Percentiles rank a stretch among this genome's conserved stretches.
These are phyloP conservation scores for Cyberlindnera xishuangbannaensis DNA, from an alignment of 805 yeast genomes.

Conservation along the genomic window DNA sequence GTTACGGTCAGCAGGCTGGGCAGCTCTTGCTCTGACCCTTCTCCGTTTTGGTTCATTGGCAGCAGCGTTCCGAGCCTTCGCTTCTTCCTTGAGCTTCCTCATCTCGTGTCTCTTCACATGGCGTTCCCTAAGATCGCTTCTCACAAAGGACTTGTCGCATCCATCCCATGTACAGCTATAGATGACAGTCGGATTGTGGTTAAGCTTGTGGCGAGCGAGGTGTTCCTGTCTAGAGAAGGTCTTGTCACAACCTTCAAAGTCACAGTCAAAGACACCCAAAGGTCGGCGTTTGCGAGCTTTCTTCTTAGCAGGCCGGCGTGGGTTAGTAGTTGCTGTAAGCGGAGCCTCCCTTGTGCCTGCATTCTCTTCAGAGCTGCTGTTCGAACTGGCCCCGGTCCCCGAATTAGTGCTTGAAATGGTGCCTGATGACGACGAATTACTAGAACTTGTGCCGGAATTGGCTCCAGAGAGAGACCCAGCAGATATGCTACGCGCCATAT, in stretches of 20 bases:
- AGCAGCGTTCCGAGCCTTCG: constrained; percentile 16
- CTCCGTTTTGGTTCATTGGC: constrained; percentile 12
- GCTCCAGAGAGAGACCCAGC: too few relatives aligned
- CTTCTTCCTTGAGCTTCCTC: constrained; percentile 24
- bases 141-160: constrained; percentile 57
- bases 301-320: constrained; percentile 9
- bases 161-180: constrained; percentile 43
- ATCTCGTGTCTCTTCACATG: constrained; percentile 39
- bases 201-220: constrained; percentile 55
- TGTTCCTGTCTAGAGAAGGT: constrained; percentile 58
- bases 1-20: too few relatives aligned
- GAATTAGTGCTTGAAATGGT: too few relatives aligned
- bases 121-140: constrained; percentile 49
- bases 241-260: constrained; percentile 46
- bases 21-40: constrained; percentile 5
- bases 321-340: too few relatives aligned
- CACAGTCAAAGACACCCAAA: constrained; percentile 34
- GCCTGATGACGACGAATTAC: too few relatives aligned
- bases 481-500: too few relatives aligned
- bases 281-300: constrained; percentile 21
- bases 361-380: neutral
- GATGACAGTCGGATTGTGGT: constrained; percentile 52
- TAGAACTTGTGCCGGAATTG: too few relatives aligned
- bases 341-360: neutral
- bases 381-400: too few relatives aligned